Percentiles rank a stretch among this genome's conserved stretches.
Evolutionary conservation across 129 eudicot species (phyloP).

Genomic region (Glebionis coronaria): DNA sequence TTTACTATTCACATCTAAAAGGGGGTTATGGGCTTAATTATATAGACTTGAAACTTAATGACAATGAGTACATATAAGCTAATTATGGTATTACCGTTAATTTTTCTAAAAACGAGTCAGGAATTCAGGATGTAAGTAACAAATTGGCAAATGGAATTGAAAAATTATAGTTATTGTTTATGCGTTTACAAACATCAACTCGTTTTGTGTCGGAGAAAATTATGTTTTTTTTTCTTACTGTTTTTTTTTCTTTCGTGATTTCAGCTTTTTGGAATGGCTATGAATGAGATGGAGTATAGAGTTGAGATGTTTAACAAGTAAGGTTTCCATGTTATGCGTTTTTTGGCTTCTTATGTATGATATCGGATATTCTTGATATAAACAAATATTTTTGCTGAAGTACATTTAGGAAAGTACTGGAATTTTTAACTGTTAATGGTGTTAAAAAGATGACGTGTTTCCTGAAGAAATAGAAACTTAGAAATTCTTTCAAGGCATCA

Average conservation of each 20-base stretch:
- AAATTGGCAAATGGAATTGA: too few relatives aligned
- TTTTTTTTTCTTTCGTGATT: neutral
- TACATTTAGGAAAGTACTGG: neutral
- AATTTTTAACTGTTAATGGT: neutral
- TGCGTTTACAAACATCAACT: too few relatives aligned
- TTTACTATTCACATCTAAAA: too few relatives aligned
- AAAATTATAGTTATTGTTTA: too few relatives aligned
- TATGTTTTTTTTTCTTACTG: neutral
- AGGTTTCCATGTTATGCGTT: neutral
- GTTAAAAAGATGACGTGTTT: neutral
- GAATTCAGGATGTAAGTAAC: too few relatives aligned
- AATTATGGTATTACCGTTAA: too few relatives aligned
- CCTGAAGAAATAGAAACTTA: neutral
- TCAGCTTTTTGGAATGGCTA: constrained; percentile 68
- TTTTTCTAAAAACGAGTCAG: too few relatives aligned
- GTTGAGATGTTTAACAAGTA: constrained; percentile 80
- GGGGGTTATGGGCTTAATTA: too few relatives aligned
- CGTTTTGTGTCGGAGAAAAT: neutral
- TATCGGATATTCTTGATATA: neutral
- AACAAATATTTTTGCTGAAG: neutral
- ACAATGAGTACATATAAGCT: too few relatives aligned
- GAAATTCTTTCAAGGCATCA: neutral
- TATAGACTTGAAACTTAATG: too few relatives aligned
- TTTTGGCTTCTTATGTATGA: neutral
- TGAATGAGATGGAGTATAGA: constrained; percentile 82